Evolutionary conservation across 2,329 filamentous ascomycete species (phyloP).

Genomic region (Davidsoniella australis): DNA sequence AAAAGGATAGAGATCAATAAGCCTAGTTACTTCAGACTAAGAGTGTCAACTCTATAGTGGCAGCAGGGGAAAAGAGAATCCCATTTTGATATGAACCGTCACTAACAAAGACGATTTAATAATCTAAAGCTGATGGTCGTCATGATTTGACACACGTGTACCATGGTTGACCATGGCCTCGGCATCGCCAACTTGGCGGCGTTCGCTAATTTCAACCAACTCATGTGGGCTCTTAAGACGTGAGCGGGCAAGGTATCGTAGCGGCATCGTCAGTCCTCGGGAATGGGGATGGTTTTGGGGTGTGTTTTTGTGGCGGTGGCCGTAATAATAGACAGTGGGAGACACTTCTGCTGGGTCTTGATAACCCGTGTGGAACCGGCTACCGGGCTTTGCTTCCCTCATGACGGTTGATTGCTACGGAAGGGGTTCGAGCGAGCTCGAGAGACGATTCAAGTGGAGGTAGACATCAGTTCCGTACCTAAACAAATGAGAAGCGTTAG

Average conservation of each 20-base stretch:
- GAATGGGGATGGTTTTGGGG: constrained; percentile 20
- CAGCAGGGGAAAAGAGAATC: too few species aligned
- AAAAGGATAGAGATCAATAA: too few species aligned
- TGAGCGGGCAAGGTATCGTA: constrained; percentile 44
- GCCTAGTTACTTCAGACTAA: too few species aligned
- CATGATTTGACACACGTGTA: constrained; percentile 16
- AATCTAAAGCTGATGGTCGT: constrained; percentile 22
- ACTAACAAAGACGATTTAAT: too few species aligned
- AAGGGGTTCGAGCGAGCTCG: constrained; percentile 85
- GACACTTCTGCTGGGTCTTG: constrained; percentile 24
- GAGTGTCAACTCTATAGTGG: too few species aligned
- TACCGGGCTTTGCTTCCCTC: constrained; percentile 36
- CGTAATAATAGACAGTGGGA: constrained; percentile 18
- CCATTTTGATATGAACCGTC: too few species aligned
- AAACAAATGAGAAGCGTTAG: constrained; percentile 10
- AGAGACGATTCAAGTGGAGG: constrained; percentile 88
- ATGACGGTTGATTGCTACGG: constrained; percentile 90
- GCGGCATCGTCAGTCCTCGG: constrained; percentile 51
- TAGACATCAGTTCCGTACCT: constrained; percentile 98
- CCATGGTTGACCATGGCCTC: constrained; percentile 53
- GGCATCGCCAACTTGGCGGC: constrained; percentile 79
- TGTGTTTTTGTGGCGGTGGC: constrained; percentile 14
- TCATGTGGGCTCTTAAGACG: constrained; percentile 34
- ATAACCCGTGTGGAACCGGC: constrained; percentile 10
- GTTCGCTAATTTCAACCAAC: constrained; percentile 60